Conservation (phyloP, 78 protist genomes). For the Blattamonas nauphoetae region DNA sequence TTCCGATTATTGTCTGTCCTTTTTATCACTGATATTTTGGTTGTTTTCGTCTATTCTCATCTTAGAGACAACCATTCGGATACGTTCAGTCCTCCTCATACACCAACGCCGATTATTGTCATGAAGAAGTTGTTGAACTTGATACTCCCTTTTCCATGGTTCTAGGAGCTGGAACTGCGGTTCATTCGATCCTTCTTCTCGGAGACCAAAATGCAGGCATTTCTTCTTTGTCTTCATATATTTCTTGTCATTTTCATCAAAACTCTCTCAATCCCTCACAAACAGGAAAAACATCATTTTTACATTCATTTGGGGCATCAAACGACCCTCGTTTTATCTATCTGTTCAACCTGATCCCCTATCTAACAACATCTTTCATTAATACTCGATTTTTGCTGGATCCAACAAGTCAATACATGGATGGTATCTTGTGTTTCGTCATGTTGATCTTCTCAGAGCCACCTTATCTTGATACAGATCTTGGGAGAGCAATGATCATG, state of each 20-base stretch:
- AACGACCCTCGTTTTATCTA: background rate
- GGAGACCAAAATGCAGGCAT: slow-evolving; percentile 1
- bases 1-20: too few relatives aligned
- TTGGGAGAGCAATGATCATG: background rate
- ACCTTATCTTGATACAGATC: background rate
- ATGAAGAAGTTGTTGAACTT: slow-evolving; percentile 8
- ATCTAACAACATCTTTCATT: background rate
- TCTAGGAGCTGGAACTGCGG: background rate
- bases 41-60: background rate
- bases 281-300: background rate
- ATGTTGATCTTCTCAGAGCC: background rate
- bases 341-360: background rate
- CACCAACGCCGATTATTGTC: background rate
- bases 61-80: background rate
- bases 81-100: background rate
- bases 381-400: background rate
- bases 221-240: background rate
- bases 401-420: background rate
- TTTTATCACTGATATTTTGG: too few relatives aligned
- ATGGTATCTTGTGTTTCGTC: background rate
- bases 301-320: background rate
- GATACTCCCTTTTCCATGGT: background rate
- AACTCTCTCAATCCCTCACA: too few relatives aligned
- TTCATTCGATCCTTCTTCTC: background rate
- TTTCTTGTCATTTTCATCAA: background rate